Evolutionary conservation across 2,329 filamentous ascomycete species (phyloP), one percentile per base, ranked within the genome.

Genomic region (Alternaria novae-zelandiae): DNA sequence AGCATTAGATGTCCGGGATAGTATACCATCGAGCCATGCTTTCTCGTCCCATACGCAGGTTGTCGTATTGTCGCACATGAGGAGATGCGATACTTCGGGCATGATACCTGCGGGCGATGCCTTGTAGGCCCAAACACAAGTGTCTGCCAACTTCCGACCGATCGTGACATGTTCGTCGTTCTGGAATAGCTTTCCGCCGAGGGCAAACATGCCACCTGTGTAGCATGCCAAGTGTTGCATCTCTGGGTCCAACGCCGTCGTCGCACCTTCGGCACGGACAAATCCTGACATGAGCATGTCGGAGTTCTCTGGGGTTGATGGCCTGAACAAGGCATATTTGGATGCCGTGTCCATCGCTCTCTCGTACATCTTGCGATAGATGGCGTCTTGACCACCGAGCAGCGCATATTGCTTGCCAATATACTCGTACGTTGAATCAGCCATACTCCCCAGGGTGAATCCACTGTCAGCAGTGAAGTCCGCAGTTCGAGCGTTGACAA

Each of bases 121-220:
- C 66, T 85, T 83, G 74, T 90, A 89, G 1, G 87, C 84, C 87
- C 87, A 90, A n/a, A 89, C 84, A 71, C 88, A 90, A 4, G 85
- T 86, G 59, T 89, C 84, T 0, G 87, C 86, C 49, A 90, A 79
- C 70, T 87, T 86, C 46, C 82, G 80, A 11, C 86, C 88, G 55
- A 89, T 83, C 1, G 83, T 79, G 64, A 89, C 79, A 68, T 90
- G 87, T 15, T 79, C 78, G 3, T 84, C 77, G n/a, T 86, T 81
- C 13, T 82, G 78, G 73, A 89, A 89, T 2, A 89, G 71, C 69
- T 85, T 86, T 47, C 87, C 84, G 26, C 87, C 88, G 0, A 90
- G 76, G 0, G 85, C 87, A 63, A 88, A 86, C 87, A 89, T 89
- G 56, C 87, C 88, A 11, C 88, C 88, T 0, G 85, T 82, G 71